These are phyloP conservation scores for Bidens hawaiensis DNA, from an alignment of 140 eudicot genomes.

Conservation along the genomic window DNA sequence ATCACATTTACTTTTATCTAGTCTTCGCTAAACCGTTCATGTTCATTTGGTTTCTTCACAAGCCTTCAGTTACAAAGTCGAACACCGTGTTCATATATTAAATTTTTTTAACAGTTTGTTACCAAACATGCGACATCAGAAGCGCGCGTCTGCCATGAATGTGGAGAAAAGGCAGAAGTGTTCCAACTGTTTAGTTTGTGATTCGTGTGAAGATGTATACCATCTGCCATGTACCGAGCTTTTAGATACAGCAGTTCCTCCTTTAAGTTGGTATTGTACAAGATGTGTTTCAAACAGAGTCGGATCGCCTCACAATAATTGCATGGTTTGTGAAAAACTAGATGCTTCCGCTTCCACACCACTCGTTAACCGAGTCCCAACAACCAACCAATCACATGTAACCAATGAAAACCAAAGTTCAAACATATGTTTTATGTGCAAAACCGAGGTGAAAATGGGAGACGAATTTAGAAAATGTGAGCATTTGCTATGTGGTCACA, in stretches of 20 bases:
- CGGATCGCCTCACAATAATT: conserved; percentile 59
- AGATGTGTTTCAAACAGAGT: conserved; percentile 48
- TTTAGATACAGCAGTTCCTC: conserved; percentile 54
- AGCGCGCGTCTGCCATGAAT: conserved; percentile 43
- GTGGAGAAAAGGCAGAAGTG: conserved; percentile 53
- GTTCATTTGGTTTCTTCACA: too few relatives aligned
- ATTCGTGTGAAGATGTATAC: conserved; percentile 77
- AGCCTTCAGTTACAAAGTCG: too few relatives aligned
- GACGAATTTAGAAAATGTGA: conserved; percentile 55
- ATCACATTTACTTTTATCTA: too few relatives aligned
- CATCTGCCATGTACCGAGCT: conserved; percentile 69
- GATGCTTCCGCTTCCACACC: conserved; percentile 21
- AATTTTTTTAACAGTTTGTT: conserved; percentile 33
- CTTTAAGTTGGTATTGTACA: conserved; percentile 66
- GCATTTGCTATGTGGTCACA: conserved; percentile 55
- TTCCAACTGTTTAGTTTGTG: conserved; percentile 64
- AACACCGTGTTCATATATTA: neutral
- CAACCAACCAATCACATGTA: conserved; percentile 17
- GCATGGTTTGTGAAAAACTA: conserved; percentile 61
- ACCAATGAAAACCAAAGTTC: conserved; percentile 20
- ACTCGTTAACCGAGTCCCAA: neutral
- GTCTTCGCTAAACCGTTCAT: too few relatives aligned
- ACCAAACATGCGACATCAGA: conserved; percentile 37
- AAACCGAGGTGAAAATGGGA: conserved; percentile 26
- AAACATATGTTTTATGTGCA: conserved; percentile 52